Evolutionary conservation across 371 early-diverging fungal species (phyloP).

Genomic region (Choanephora cucurbitarum): DNA sequence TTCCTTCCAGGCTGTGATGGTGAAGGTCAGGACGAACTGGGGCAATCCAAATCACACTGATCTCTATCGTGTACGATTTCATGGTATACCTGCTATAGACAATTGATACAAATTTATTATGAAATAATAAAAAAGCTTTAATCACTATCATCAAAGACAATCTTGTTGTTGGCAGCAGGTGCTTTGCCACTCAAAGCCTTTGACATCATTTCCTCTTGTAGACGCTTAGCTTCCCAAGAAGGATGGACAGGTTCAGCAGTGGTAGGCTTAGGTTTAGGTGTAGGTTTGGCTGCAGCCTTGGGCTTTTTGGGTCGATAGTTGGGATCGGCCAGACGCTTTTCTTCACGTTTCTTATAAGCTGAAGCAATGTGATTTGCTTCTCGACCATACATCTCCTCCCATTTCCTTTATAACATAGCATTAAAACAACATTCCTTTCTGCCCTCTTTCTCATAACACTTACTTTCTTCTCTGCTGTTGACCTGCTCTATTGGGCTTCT

Average conservation of each 20-base stretch:
- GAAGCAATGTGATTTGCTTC: constrained; percentile 43
- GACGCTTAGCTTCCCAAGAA: constrained; percentile 53
- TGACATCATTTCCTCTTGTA: constrained; percentile 51
- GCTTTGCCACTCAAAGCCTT: constrained; percentile 45
- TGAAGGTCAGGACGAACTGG: constrained; percentile 72
- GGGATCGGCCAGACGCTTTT: constrained; percentile 27
- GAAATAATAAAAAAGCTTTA: neutral
- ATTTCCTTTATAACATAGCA: constrained; percentile 21
- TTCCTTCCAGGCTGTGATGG: constrained; percentile 32
- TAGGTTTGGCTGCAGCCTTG: constrained; percentile 11
- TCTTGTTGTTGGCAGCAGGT: constrained; percentile 34
- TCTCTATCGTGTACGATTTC: constrained; percentile 78
- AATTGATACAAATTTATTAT: no score
- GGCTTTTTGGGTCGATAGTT: constrained; percentile 31
- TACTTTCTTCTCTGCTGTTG: constrained; percentile 49
- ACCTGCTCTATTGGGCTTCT: constrained; percentile 44
- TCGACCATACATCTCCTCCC: constrained; percentile 44
- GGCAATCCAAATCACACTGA: constrained; percentile 77
- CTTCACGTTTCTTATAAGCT: constrained; percentile 31
- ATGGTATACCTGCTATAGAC: constrained; percentile 56
- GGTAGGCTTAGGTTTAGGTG: neutral
- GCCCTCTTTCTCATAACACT: constrained; percentile 2
- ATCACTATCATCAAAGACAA: constrained; percentile 42
- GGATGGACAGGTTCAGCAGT: constrained; percentile 42
- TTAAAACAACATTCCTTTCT: neutral